Percentiles rank a stretch among this genome's conserved stretches.
phyloP scores from a whole-genome alignment of 75 land plant species.

The Larix kaempferi region DNA sequence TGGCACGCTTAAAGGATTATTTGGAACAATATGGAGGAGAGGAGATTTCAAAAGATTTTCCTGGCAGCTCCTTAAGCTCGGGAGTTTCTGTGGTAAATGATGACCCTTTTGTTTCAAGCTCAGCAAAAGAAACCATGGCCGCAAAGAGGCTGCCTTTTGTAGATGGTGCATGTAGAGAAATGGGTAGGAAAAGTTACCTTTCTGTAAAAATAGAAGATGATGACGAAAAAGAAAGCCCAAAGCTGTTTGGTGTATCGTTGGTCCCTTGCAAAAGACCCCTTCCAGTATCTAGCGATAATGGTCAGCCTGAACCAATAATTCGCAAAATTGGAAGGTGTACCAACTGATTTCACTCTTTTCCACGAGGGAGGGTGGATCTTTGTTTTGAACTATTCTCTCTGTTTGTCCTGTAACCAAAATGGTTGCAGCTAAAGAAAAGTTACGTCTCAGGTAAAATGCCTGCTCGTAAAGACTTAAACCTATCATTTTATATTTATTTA shows the following conservation, averaged over 20 bases:
- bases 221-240: constrained; percentile 16
- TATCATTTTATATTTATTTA: neutral
- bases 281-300: constrained; percentile 12
- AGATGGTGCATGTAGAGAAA: constrained; percentile 16
- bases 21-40: constrained; percentile 9
- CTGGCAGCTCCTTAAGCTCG: constrained; percentile 7
- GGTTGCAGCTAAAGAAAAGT: constrained; percentile 7
- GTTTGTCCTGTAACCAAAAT: constrained; percentile 3
- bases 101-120: neutral
- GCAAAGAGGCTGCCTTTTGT: constrained; percentile 12
- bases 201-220: constrained; percentile 17
- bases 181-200: constrained; percentile 8
- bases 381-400: neutral
- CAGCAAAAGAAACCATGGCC: neutral
- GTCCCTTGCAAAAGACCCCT: constrained; percentile 37
- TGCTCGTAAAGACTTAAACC: neutral
- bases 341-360: neutral
- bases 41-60: constrained; percentile 6
- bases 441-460: constrained; percentile 2
- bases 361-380: neutral
- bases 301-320: constrained; percentile 9
- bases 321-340: constrained; percentile 12
- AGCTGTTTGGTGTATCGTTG: constrained; percentile 55
- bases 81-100: neutral
- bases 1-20: constrained; percentile 8